Evolutionary conservation across 2,329 filamentous ascomycete species (phyloP).

Genomic region (Macrophomina tecta): DNA sequence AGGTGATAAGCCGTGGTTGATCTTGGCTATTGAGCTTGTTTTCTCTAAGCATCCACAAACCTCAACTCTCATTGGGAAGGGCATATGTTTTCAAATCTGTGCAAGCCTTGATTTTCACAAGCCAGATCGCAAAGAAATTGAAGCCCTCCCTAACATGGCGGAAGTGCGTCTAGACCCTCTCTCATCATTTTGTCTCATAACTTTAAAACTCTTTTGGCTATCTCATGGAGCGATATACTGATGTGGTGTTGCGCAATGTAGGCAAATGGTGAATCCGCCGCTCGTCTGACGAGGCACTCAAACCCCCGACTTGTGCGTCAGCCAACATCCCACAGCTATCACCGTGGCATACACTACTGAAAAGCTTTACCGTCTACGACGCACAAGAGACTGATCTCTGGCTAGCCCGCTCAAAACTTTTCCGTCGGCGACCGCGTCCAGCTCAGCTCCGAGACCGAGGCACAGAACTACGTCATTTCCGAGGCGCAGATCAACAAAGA

Average conservation of each 20-base stretch:
- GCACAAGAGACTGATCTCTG: neutral
- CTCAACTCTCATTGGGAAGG: no score
- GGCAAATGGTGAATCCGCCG: neutral
- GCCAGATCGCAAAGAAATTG: neutral
- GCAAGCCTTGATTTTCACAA: no score
- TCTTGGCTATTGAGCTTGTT: constrained; percentile 8
- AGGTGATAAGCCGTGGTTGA: neutral
- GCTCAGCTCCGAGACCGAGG: neutral
- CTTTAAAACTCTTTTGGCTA: no score
- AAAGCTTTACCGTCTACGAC: no score
- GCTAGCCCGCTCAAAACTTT: constrained; percentile 15
- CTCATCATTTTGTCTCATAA: constrained; percentile 1
- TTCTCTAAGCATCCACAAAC: neutral
- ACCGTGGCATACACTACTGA: no score
- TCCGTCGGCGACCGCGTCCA: constrained; percentile 1
- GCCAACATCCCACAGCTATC: neutral
- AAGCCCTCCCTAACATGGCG: neutral
- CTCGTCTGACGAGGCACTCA: constrained; percentile 11
- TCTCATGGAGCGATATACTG: neutral
- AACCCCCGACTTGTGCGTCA: constrained; percentile 25
- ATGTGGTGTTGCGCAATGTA: neutral
- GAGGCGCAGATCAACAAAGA: constrained; percentile 5
- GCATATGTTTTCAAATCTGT: no score
- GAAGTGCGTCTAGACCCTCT: neutral
- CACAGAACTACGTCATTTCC: neutral